Evolutionary conservation across 164 flowering plant species (phyloP).

Genomic region (Macadamia integrifolia): DNA sequence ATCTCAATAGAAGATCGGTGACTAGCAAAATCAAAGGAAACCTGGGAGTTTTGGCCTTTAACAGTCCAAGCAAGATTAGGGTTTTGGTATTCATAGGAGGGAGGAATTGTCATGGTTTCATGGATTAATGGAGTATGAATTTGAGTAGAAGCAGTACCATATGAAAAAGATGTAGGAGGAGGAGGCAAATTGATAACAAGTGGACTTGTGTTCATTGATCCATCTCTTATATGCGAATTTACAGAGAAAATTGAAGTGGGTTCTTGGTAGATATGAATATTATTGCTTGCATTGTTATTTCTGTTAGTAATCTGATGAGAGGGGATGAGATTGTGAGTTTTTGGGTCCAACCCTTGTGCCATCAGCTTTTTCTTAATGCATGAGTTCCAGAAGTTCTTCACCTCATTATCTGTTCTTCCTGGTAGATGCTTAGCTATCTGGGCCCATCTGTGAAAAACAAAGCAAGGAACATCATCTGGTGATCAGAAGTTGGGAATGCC

Average conservation of each 20-base stretch:
- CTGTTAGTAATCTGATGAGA: slow-evolving; percentile 13
- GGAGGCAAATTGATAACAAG: slow-evolving; percentile 14
- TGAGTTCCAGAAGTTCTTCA: slow-evolving; percentile 69
- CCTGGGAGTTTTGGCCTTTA: slow-evolving; percentile 10
- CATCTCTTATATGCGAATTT: slow-evolving; percentile 7
- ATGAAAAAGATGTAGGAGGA: background rate
- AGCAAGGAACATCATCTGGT: background rate
- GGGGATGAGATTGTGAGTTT: slow-evolving; percentile 46
- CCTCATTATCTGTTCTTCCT: slow-evolving; percentile 67
- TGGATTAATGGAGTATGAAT: slow-evolving; percentile 3
- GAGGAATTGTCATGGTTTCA: slow-evolving; percentile 5
- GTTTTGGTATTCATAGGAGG: slow-evolving; percentile 17
- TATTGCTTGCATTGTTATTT: slow-evolving; percentile 15
- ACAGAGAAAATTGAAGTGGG: slow-evolving; percentile 18
- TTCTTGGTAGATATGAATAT: slow-evolving; percentile 12
- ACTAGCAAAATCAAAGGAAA: slow-evolving; percentile 3
- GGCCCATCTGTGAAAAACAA: slow-evolving; percentile 42
- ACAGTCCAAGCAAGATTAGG: slow-evolving; percentile 15
- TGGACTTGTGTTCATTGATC: slow-evolving; percentile 6
- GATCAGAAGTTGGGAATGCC: background rate
- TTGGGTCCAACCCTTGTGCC: slow-evolving; percentile 61
- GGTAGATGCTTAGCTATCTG: slow-evolving; percentile 66
- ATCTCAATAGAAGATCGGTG: slow-evolving; percentile 6
- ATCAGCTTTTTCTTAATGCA: slow-evolving; percentile 67
- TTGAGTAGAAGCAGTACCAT: background rate